These are phyloP conservation scores for Scleroderma citrinum DNA, from an alignment of 768 basidiomycete genomes.

Conservation along the genomic window DNA sequence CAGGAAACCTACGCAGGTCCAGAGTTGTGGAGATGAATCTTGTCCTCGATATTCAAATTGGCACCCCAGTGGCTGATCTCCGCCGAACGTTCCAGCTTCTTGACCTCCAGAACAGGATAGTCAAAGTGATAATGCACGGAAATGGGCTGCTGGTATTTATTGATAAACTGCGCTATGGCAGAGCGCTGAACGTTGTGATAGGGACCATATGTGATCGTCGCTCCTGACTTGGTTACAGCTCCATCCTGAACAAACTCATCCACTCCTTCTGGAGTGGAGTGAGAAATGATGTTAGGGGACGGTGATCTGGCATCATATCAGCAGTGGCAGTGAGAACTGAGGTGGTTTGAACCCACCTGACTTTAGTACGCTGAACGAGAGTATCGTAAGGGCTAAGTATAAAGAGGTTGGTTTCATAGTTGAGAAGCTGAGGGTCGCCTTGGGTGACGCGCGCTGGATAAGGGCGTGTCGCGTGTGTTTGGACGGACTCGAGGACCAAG, in stretches of 20 bases:
- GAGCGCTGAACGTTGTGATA: constrained; percentile 71
- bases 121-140: constrained; percentile 77
- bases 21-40: constrained; percentile 78
- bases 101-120: constrained; percentile 75
- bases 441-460: constrained; percentile 73
- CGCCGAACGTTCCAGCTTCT: constrained; percentile 63
- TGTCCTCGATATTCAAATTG: constrained; percentile 90
- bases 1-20: constrained; percentile 70
- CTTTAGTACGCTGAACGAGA: constrained; percentile 76
- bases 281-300: constrained; percentile 62
- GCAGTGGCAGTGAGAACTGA: neutral
- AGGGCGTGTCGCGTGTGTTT: constrained; percentile 72
- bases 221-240: constrained; percentile 64
- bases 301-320: constrained; percentile 47
- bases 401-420: constrained; percentile 72
- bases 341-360: constrained; percentile 51
- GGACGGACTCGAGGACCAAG: constrained; percentile 72
- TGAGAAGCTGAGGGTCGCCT: constrained; percentile 70
- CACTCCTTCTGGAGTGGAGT: constrained; percentile 59
- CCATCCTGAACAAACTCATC: constrained; percentile 56
- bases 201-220: constrained; percentile 85
- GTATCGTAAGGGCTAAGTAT: constrained; percentile 83
- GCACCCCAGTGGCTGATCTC: constrained; percentile 98
- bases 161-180: constrained; percentile 47
- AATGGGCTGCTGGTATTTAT: constrained; percentile 57